These are phyloP conservation scores for Parachaetomium inaequale DNA, from an alignment of 495 filamentous ascomycete genomes.

Conservation along the genomic window DNA sequence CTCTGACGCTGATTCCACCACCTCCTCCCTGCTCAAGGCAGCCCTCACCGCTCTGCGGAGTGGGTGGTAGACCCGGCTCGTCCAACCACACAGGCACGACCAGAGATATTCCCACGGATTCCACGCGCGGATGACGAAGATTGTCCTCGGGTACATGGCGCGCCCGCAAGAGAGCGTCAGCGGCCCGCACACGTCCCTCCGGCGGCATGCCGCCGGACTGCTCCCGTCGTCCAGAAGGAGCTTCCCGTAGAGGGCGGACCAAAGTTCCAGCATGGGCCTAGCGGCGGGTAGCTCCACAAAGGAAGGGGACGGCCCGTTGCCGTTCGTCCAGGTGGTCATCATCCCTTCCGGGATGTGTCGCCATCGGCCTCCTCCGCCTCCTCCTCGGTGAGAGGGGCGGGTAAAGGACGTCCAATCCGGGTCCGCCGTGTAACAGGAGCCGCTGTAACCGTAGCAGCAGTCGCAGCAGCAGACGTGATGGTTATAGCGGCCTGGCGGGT, in stretches of 20 bases:
- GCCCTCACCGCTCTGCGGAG: not conserved
- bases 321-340: not conserved
- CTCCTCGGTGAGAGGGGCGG: not conserved
- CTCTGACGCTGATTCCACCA: not conserved
- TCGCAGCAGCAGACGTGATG: not conserved
- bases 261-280: not conserved
- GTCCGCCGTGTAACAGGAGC: not conserved
- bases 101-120: not conserved
- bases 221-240: not conserved
- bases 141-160: too few relatives aligned
- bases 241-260: not conserved
- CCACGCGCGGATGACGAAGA: too few relatives aligned
- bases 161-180: too few relatives aligned
- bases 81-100: not conserved
- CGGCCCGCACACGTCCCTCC: not conserved
- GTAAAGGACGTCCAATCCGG: not conserved
- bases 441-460: not conserved
- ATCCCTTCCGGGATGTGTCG: not conserved
- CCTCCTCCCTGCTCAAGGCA: not conserved
- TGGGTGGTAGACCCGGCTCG: not conserved
- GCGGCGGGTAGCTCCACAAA: not conserved
- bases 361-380: too few relatives aligned
- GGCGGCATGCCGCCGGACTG: too few relatives aligned
- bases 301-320: slow-evolving; percentile 5
- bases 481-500: not conserved